Evolutionary conservation across 768 basidiomycete genomes (phyloP).

Genomic region (Artomyces pyxidatus): DNA sequence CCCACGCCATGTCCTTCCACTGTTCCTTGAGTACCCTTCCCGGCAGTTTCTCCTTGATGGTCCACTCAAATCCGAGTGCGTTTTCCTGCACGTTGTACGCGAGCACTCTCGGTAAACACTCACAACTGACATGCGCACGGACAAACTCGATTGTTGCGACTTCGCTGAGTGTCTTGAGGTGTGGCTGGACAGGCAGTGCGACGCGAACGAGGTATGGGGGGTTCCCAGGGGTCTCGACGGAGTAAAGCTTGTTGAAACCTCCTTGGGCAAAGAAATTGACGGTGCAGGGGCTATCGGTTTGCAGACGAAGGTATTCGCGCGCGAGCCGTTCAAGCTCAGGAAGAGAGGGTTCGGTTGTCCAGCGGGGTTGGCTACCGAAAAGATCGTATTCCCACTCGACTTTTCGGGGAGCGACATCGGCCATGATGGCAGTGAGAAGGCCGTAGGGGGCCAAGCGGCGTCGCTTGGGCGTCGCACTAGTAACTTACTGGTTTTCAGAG

Average conservation of each 20-base stretch:
- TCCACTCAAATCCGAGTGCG: background rate
- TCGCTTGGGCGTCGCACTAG: too few species aligned
- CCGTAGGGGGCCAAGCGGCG: background rate
- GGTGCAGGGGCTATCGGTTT: background rate
- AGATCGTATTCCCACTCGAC: background rate
- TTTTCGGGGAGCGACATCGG: background rate
- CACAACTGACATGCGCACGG: background rate
- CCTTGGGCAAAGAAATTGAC: background rate
- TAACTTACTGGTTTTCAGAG: too few species aligned
- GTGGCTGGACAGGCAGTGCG: background rate
- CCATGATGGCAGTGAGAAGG: background rate
- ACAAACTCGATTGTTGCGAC: constrained; percentile 1
- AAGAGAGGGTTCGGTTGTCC: background rate
- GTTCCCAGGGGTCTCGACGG: background rate
- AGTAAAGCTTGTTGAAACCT: background rate
- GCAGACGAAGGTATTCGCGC: background rate
- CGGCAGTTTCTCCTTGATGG: background rate
- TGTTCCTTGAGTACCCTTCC: background rate
- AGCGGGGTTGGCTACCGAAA: background rate
- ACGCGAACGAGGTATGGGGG: background rate
- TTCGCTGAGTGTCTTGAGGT: background rate
- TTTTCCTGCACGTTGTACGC: background rate
- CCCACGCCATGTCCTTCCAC: background rate
- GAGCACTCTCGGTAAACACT: background rate
- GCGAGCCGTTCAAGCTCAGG: background rate